A percentile compares a stretch with the other conserved stretches of the same genome.
Conservation (phyloP, 163 green algal species). For the Scenedesmus sp. region DNA sequence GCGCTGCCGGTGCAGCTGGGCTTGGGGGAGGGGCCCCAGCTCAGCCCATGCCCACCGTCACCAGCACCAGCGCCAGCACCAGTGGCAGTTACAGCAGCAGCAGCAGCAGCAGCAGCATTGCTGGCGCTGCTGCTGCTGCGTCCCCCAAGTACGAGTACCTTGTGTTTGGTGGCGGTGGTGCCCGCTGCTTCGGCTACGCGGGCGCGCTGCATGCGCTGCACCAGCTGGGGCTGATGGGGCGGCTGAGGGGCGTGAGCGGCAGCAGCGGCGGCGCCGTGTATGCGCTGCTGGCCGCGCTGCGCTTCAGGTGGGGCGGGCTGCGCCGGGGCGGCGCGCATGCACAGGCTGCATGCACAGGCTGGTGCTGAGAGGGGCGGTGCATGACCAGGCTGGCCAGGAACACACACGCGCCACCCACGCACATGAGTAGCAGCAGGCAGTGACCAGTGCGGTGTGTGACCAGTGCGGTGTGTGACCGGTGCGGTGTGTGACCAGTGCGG, state of each 20-base stretch:
- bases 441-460: no score
- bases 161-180: constrained; percentile 53
- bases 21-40: background rate
- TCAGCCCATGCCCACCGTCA: background rate
- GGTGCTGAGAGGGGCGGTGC: no score
- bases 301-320: constrained; percentile 11
- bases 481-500: no score
- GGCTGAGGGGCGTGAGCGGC: constrained; percentile 27
- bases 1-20: background rate
- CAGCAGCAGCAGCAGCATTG: background rate
- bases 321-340: background rate
- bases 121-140: background rate
- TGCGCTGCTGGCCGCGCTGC: constrained; percentile 47
- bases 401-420: no score
- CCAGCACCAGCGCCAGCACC: no score
- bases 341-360: no score
- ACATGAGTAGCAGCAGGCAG: no score
- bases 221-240: constrained; percentile 40
- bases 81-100: no score
- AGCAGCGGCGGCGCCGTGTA: constrained; percentile 48
- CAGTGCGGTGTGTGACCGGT: no score
- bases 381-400: no score
- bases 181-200: constrained; percentile 48
- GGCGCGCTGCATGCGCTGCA: constrained; percentile 46
- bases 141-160: constrained; percentile 39